Conservation (phyloP, 2,329 filamentous ascomycete species). For the Dothideomycetidae sp. region DNA sequence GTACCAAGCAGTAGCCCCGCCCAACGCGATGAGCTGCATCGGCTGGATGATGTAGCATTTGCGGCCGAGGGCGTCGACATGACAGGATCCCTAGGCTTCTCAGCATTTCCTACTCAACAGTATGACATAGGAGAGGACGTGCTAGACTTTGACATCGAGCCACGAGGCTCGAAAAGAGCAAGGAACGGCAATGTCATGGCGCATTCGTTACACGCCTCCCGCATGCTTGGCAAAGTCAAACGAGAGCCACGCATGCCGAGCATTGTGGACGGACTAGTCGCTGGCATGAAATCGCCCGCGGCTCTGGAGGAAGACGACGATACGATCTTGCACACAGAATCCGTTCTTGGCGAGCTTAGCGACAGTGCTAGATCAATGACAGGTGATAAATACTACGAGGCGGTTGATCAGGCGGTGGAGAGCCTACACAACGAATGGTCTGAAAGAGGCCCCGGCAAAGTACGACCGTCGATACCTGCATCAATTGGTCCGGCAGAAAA, state of each 20-base stretch:
- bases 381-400: conserved; percentile 18
- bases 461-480: conserved; percentile 21
- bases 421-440: conserved; percentile 19
- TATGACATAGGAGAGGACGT: conserved; percentile 5
- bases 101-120: background rate
- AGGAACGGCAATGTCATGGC: conserved; percentile 22
- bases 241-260: conserved; percentile 37
- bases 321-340: conserved; percentile 63
- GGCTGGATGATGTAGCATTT: conserved; percentile 17
- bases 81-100: too few relatives aligned
- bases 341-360: conserved; percentile 38
- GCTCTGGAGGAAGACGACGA: conserved; percentile 52
- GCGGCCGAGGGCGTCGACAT: conserved; percentile 2
- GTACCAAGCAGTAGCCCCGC: conserved; percentile 27
- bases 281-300: conserved; percentile 38
- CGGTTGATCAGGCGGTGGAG: conserved; percentile 18
- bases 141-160: conserved; percentile 15
- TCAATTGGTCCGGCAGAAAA: conserved; percentile 33
- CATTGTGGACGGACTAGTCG: conserved; percentile 57
- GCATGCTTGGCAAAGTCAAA: conserved; percentile 6
- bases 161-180: conserved; percentile 26
- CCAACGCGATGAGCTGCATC: conserved; percentile 17
- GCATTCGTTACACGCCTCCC: conserved; percentile 10
- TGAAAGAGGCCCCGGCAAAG: too few relatives aligned
- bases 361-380: conserved; percentile 21